Evolutionary conservation across 2,329 filamentous ascomycete species (phyloP).

Genomic region (Cladophialophora chaetospira): DNA sequence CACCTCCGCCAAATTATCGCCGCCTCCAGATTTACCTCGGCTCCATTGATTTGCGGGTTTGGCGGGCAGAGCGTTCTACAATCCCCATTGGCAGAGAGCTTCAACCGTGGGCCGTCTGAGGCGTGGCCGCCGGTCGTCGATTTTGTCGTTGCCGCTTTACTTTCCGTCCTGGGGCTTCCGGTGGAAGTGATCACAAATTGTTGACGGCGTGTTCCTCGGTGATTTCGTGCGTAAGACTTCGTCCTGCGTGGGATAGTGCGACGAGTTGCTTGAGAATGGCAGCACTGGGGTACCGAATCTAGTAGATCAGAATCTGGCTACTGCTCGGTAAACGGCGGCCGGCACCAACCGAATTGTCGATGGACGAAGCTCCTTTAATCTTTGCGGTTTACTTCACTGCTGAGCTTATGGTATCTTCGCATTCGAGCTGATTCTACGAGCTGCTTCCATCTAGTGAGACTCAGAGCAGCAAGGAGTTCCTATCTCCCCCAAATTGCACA

Average conservation of each 20-base stretch:
- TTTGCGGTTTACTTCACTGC: background rate
- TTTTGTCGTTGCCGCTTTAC: slow-evolving; percentile 9
- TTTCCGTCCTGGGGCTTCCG: background rate
- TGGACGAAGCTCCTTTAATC: no score
- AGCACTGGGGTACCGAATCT: background rate
- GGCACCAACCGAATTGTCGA: no score
- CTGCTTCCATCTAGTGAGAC: slow-evolving; percentile 8
- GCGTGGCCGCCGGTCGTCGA: background rate
- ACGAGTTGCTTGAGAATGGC: background rate
- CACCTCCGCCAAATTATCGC: slow-evolving; percentile 1
- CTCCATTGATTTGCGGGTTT: background rate
- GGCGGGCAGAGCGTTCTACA: background rate
- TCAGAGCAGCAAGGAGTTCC: background rate
- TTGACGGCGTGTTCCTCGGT: background rate
- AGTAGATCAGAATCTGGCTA: slow-evolving; percentile 6
- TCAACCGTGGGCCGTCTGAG: background rate
- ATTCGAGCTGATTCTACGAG: background rate
- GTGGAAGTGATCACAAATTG: slow-evolving; percentile 20
- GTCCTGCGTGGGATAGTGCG: background rate
- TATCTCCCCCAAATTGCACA: background rate
- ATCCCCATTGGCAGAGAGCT: background rate
- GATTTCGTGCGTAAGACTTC: slow-evolving; percentile 1
- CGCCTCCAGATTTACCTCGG: slow-evolving; percentile 15
- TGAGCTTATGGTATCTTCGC: background rate
- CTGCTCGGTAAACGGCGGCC: slow-evolving; percentile 9